Evolutionary conservation across 768 basidiomycete species (phyloP), one percentile per base, ranked within the genome.

Genomic region (Hygrophoropsis aurantiaca): DNA sequence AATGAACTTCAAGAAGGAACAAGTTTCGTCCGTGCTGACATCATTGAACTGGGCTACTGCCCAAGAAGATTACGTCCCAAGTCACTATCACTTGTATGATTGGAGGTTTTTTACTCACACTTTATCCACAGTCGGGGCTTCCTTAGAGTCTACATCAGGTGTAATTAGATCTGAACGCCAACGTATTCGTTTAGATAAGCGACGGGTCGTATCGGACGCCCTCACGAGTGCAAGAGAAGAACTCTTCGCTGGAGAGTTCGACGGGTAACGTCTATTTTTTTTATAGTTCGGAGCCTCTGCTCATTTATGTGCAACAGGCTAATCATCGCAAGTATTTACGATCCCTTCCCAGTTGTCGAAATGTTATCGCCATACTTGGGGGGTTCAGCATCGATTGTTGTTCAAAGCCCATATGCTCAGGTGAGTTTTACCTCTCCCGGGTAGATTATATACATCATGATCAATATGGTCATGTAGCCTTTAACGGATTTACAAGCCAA

Each of bases 41-140:
- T 82, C 83, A 0, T 67, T 98, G 16, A 97, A 97, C 63, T 99
- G 95, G 95, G 88, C 90, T 19, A 87, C 90, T 10, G 83, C 85
- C 13, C 84, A 91, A 47, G 82, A 86, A 58, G 80, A 83, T 16
- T 88, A 94, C 55, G 74, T 68, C 11, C 84, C 90, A 9, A 66
- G 88, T 85, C 64, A 40, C 74, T 59, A 32, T 47, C 25, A 34
- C 42, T 15, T 24, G 11, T 21, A 34, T 42, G 24, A 7, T 6
- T 16, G 16, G 44, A 18, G 23, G 8, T 5, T 25, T 40, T 18
- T 16, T 32, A 19, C 47, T 53, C 47, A 56, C 26, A 32, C 38
- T 49, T 38, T 20, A 27, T 11, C 0, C 46, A 15, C 40, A 87
- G 85, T 86, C 15, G 57, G 80, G 7, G 75, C 82, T 11, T 79